Evolutionary conservation across 2,329 filamentous ascomycete genomes (phyloP).

Genomic region (Calonectria crousiana): DNA sequence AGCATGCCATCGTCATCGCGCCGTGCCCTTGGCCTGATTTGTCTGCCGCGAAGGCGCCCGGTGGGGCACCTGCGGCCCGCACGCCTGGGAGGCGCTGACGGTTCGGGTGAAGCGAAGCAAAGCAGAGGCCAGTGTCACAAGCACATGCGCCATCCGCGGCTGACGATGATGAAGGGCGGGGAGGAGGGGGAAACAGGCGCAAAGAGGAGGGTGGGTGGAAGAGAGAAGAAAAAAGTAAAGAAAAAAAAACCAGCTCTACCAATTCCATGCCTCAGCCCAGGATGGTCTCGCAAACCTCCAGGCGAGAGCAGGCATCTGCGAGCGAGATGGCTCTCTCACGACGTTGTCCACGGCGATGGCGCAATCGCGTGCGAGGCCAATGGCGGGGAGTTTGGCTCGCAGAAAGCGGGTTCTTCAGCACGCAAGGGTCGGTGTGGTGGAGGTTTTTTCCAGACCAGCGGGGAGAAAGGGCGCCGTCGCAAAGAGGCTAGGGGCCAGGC

Average conservation of each 20-base stretch:
- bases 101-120: not conserved
- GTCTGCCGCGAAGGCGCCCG: not conserved
- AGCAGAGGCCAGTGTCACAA: not conserved
- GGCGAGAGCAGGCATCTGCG: not conserved
- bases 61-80: not conserved
- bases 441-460: constrained; percentile 24
- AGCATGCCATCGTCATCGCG: constrained; percentile 43
- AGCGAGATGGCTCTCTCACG: constrained; percentile 32
- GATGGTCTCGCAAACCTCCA: not conserved
- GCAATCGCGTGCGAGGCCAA: constrained; percentile 36
- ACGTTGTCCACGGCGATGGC: constrained; percentile 41
- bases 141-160: not conserved
- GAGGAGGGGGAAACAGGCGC: not conserved
- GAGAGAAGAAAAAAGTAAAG: not conserved
- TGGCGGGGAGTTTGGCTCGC: constrained; percentile 15
- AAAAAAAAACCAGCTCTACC: not conserved
- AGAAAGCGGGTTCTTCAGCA: constrained; percentile 24
- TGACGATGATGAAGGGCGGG: not conserved
- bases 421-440: constrained; percentile 7
- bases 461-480: constrained; percentile 9
- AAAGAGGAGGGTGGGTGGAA: not conserved
- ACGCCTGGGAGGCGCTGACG: not conserved
- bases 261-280: not conserved
- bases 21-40: constrained; percentile 17
- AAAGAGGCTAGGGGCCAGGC: not conserved